A percentile compares a stretch with the other conserved stretches of the same genome.
phyloP scores from a whole-genome alignment of 108 stramenopile species.

The Cyclotella sp. region DNA sequence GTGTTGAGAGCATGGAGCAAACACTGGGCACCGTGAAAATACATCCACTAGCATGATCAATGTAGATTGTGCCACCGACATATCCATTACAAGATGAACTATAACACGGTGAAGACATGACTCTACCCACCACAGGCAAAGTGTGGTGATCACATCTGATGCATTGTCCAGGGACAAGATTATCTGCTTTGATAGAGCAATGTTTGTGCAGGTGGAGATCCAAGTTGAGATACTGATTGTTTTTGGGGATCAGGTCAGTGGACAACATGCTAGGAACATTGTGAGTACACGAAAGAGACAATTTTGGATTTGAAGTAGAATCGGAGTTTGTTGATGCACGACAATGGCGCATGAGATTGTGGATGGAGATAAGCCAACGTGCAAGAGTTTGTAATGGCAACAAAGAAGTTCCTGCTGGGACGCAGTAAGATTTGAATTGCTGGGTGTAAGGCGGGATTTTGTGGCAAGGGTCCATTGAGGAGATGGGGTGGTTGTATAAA shows the following conservation, averaged over 20 bases:
- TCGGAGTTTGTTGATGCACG: background rate
- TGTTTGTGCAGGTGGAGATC: too few relatives aligned
- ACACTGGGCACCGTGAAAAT: slow-evolving; percentile 33
- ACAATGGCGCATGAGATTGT: background rate
- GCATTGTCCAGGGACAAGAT: slow-evolving; percentile 42
- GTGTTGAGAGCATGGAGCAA: slow-evolving; percentile 50
- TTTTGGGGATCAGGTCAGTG: background rate
- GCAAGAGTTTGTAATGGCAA: slow-evolving; percentile 18
- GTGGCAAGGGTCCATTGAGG: background rate
- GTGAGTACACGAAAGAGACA: background rate
- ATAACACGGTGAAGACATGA: slow-evolving; percentile 36
- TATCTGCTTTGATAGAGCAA: background rate
- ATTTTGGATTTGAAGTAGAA: background rate
- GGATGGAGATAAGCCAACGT: slow-evolving; percentile 2
- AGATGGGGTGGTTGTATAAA: background rate
- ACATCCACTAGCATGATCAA: slow-evolving; percentile 45
- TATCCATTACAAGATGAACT: slow-evolving; percentile 8
- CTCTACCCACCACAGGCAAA: slow-evolving; percentile 40
- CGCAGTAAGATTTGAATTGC: background rate
- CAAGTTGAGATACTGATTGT: background rate
- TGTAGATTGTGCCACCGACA: slow-evolving; percentile 53
- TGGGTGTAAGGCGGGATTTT: background rate
- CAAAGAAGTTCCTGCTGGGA: slow-evolving; percentile 4
- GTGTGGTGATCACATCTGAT: slow-evolving; percentile 54
- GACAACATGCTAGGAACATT: background rate